Evolutionary conservation across 768 basidiomycete genomes (phyloP), one percentile per base, ranked within the genome.

Genomic region (Trametes punicea): DNA sequence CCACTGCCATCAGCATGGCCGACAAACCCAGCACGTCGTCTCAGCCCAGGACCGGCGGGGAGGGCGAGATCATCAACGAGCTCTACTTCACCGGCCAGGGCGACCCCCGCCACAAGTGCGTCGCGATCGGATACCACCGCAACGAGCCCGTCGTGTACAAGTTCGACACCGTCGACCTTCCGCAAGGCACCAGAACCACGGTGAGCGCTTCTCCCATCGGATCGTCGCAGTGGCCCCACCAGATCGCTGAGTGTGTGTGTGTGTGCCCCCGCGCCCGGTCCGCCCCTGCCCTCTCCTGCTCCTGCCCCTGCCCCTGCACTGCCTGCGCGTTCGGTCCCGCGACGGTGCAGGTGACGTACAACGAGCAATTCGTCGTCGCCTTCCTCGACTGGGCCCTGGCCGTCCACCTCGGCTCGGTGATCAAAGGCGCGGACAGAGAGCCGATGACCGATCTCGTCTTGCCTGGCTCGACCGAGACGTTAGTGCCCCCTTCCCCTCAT

Each of bases 51-150:
- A 45, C 40, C 21, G 30, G 38, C 20, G n/a, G 13, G 25, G 42
- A 44, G 42, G 40, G 33, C 36, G 34, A 36, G 18, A 31, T 29
- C 41, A 50, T 53, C 48, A 59, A 60, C 51, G 67, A 69, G 38
- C 61, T 89, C 30, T 87, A 80, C 71, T 89, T 88, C 75, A 84
- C 85, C 44, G 83, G 85, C 52, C 74, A 74, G 65, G 83, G 84
- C 68, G 79, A 89, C 72, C 85, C 87, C 41, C 81, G 86, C 51
- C 64, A 79, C 54, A 77, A 75, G 55, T 85, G 83, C 66, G 77
- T 82, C 55, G 71, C 88, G 72, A 87, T 88, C 62, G 85, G 87
- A 36, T 64, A 50, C 48, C 51, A 60, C 39, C 60, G 57, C 48
- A 48, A 55, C 44, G 48, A 46, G 31, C 56, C 53, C 29, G 70